A percentile compares a stretch with the other conserved stretches of the same genome.
These are phyloP conservation scores for Aspergillus versicolor DNA, from an alignment of 2,329 filamentous ascomycete species.

Conservation along the genomic window DNA sequence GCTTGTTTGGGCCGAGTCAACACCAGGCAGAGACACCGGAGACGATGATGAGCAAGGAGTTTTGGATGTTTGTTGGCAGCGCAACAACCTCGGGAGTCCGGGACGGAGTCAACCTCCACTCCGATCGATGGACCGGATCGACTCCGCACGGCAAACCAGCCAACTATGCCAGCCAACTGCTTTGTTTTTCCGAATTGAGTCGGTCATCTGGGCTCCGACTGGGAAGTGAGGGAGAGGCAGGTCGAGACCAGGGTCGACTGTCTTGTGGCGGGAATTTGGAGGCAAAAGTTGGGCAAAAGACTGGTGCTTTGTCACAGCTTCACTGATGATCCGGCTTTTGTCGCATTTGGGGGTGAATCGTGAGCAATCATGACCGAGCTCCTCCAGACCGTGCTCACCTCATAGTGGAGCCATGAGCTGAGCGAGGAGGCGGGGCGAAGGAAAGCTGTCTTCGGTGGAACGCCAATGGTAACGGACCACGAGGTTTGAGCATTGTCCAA, in stretches of 20 bases:
- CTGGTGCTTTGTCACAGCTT: neutral
- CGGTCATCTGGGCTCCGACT: neutral
- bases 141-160: conserved; percentile 12
- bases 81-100: conserved; percentile 12
- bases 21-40: neutral
- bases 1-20: neutral
- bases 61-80: conserved; percentile 12
- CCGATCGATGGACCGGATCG: conserved; percentile 16
- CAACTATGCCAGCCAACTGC: conserved; percentile 10
- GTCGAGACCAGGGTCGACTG: neutral
- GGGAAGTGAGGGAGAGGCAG: neutral
- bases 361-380: neutral
- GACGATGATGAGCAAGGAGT: neutral
- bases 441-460: neutral
- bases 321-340: neutral
- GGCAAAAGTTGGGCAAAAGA: conserved; percentile 1
- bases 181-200: neutral
- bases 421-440: conserved; percentile 3
- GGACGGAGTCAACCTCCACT: conserved; percentile 13
- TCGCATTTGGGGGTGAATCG: neutral
- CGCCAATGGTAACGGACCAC: conserved; percentile 19
- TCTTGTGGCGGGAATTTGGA: neutral
- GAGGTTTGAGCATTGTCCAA: conserved; percentile 1
- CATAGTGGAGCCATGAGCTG: conserved; percentile 5
- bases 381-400: neutral